These are phyloP conservation scores for Albophoma yamanashiensis DNA, from an alignment of 2,329 filamentous ascomycete genomes.

Conservation along the genomic window DNA sequence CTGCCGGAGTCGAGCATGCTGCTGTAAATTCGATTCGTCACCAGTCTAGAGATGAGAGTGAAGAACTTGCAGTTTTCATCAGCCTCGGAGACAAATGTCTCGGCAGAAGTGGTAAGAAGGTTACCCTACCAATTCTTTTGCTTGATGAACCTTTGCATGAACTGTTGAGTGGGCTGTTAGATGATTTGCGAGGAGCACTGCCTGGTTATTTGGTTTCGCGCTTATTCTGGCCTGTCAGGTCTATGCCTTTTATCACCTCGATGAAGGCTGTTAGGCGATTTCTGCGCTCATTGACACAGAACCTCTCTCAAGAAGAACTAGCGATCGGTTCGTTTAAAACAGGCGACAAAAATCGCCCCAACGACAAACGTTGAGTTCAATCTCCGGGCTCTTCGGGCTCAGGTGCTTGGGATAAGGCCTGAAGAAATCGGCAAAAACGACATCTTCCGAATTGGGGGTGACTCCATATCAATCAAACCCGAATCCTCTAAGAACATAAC, in stretches of 20 bases:
- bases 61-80: neutral
- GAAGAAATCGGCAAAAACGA: neutral
- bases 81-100: neutral
- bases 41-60: too few species aligned
- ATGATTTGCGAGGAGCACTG: neutral
- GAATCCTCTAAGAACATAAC: neutral
- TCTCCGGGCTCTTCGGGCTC: neutral
- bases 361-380: neutral
- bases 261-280: neutral
- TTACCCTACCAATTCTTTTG: neutral
- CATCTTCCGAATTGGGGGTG: neutral
- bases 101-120: neutral
- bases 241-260: neutral
- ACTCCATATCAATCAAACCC: neutral
- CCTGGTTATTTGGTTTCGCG: neutral
- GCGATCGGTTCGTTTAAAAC: neutral
- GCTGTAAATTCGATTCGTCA: conserved; percentile 2
- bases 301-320: neutral
- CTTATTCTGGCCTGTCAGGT: neutral
- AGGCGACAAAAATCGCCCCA: neutral
- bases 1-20: conserved; percentile 1
- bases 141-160: neutral
- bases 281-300: neutral
- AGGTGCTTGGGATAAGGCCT: neutral
- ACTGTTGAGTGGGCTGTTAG: neutral